These are phyloP conservation scores for Potentilla sterilis DNA, from an alignment of 306 rosid genomes.

Conservation along the genomic window DNA sequence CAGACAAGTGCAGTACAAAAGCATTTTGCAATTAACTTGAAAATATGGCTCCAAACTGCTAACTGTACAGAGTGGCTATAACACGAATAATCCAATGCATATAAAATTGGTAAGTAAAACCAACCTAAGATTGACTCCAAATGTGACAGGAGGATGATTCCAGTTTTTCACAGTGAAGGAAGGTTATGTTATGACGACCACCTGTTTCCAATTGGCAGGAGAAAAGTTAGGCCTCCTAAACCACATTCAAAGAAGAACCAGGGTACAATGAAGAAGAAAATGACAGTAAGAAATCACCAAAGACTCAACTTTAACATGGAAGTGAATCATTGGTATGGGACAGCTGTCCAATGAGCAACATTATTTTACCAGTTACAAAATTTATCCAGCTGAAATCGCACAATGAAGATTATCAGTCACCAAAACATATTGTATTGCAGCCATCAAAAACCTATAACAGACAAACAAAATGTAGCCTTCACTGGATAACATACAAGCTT, in stretches of 20 bases:
- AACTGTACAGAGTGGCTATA: background rate
- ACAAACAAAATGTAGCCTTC: background rate
- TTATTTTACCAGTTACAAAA: background rate
- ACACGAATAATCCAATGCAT: conserved; percentile 10
- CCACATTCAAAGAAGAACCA: background rate
- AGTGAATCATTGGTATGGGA: background rate
- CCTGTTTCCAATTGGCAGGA: conserved; percentile 4
- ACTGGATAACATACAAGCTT: background rate
- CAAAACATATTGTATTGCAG: background rate
- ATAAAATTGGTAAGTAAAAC: conserved; percentile 15
- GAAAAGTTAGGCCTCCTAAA: background rate
- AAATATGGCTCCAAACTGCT: background rate
- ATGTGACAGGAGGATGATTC: background rate
- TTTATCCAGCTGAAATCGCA: background rate
- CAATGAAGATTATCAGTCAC: conserved; percentile 3
- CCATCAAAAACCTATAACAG: background rate
- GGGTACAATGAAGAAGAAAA: background rate
- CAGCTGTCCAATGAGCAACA: background rate
- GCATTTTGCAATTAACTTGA: background rate
- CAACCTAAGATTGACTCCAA: conserved; percentile 6
- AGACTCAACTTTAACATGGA: conserved; percentile 2
- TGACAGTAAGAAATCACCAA: background rate
- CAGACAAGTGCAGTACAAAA: background rate
- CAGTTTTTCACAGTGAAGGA: conserved; percentile 1
- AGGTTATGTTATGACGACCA: background rate